Evolutionary conservation across 2,329 filamentous ascomycete species (phyloP).

Genomic region (Aspergillus neotritici): DNA sequence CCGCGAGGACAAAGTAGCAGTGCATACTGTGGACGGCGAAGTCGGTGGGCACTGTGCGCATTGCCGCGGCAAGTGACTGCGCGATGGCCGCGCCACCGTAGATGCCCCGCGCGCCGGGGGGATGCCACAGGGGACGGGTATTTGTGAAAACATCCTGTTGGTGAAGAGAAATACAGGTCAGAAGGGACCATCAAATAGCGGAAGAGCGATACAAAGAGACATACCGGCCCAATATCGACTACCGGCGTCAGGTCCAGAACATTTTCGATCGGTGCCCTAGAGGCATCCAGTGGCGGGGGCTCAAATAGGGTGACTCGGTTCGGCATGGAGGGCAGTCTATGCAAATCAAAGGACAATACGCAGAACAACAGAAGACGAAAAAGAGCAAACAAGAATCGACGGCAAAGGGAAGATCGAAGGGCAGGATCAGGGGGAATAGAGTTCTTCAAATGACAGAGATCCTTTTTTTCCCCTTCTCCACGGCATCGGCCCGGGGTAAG

Average conservation of each 20-base stretch:
- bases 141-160: constrained; percentile 87
- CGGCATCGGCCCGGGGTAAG: too few species aligned
- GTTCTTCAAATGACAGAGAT: background rate
- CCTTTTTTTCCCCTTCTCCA: background rate
- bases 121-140: constrained; percentile 84
- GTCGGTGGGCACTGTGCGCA: constrained; percentile 71
- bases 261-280: constrained; percentile 79
- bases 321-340: constrained; percentile 17
- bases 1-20: constrained; percentile 96
- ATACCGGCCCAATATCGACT: constrained; percentile 53
- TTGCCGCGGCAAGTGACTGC: constrained; percentile 80
- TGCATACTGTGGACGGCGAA: constrained; percentile 95
- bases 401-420: background rate
- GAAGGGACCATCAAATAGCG: background rate
- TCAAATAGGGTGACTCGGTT: constrained; percentile 60
- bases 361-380: too few species aligned
- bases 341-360: too few species aligned
- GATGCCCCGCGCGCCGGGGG: constrained; percentile 83
- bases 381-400: background rate
- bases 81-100: constrained; percentile 92
- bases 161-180: background rate
- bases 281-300: constrained; percentile 65
- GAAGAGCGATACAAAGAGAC: constrained; percentile 19
- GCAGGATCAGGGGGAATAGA: background rate
- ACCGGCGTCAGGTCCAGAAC: constrained; percentile 79